Evolutionary conservation across 148 eudicot species (phyloP).

Genomic region (Rhododendron williamsianum): DNA sequence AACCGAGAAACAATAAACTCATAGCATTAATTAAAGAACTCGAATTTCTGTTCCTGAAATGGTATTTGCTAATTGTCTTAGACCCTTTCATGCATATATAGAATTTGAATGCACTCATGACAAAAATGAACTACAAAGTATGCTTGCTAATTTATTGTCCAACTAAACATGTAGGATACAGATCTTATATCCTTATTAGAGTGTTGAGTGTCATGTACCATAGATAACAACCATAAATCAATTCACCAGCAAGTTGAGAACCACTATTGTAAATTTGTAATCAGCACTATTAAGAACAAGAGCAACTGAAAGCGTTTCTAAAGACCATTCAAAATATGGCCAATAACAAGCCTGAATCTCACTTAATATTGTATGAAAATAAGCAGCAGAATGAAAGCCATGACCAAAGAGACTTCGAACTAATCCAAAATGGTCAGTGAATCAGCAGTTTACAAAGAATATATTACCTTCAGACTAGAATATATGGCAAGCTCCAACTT

Average conservation of each 20-base stretch:
- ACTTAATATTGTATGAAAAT: not conserved
- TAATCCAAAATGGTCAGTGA: not conserved
- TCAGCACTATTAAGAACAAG: not conserved
- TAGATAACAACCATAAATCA: not conserved
- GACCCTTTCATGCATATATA: not conserved
- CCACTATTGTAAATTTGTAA: not conserved
- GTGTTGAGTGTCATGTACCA: not conserved
- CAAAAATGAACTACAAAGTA: not conserved
- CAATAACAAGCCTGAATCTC: not conserved
- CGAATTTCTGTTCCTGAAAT: not conserved
- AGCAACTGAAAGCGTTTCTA: not conserved
- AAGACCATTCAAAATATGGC: not conserved
- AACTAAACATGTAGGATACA: not conserved
- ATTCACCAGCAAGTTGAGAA: not conserved
- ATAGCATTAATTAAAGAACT: not conserved
- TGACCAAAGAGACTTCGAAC: not conserved
- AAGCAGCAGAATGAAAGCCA: not conserved
- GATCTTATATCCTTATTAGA: not conserved
- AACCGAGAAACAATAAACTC: not conserved
- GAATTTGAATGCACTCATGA: not conserved
- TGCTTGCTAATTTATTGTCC: not conserved
- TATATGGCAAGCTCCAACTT: slow-evolving; percentile 91
- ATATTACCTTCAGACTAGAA: slow-evolving; percentile 54
- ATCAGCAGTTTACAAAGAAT: not conserved
- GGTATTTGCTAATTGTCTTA: not conserved